These are phyloP conservation scores for Thalassiosira exigua DNA, from an alignment of 352 stramenopile genomes.

Conservation along the genomic window DNA sequence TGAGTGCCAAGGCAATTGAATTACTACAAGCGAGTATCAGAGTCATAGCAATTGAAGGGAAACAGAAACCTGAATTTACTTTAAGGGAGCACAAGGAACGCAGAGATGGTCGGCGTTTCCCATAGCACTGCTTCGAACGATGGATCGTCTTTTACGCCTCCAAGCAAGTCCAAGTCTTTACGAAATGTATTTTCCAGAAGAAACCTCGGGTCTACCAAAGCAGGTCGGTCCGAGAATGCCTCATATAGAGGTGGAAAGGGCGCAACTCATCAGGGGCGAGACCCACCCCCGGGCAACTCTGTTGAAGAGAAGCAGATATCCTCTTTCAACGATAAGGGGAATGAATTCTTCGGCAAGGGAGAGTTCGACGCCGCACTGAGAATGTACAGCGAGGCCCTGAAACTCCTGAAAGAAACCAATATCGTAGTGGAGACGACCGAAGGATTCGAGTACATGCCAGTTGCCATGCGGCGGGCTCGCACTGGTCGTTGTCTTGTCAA, in stretches of 20 bases:
- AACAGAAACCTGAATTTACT: too few species aligned
- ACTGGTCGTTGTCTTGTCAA: constrained; percentile 54
- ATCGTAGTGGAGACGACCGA: constrained; percentile 33
- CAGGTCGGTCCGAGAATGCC: not conserved
- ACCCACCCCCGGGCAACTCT: not conserved
- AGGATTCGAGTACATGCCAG: constrained; percentile 29
- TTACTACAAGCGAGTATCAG: too few species aligned
- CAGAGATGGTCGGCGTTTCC: too few species aligned
- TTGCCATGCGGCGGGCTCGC: constrained; percentile 42
- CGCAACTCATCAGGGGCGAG: not conserved
- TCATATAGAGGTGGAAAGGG: not conserved
- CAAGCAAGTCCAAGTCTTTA: not conserved
- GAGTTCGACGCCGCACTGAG: constrained; percentile 57
- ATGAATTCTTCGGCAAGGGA: constrained; percentile 55
- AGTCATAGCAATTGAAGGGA: too few species aligned
- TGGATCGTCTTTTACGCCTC: not conserved
- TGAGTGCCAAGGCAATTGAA: too few species aligned
- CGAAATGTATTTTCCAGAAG: not conserved
- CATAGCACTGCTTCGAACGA: not conserved
- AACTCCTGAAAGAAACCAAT: constrained; percentile 44
- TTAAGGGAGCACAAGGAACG: too few species aligned
- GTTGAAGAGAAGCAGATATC: constrained; percentile 53
- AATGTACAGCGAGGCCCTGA: constrained; percentile 64
- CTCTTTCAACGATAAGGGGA: constrained; percentile 58
- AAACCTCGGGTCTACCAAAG: not conserved